Evolutionary conservation across 1,284 basidiomycete genomes (phyloP).

Genomic region (Ganoderma meredithae): DNA sequence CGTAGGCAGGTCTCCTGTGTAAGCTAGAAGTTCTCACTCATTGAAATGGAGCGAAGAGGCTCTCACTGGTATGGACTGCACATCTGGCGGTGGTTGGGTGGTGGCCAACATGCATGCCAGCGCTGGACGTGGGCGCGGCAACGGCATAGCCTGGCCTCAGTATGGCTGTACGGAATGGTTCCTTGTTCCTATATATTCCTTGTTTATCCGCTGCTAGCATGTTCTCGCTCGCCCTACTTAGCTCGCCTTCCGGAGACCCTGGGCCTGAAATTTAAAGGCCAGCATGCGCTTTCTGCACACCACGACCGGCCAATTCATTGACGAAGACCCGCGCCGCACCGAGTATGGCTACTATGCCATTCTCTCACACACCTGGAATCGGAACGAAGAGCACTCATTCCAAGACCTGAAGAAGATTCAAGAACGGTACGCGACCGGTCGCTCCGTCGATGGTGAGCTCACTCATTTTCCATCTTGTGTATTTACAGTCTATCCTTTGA

Average conservation of each 20-base stretch:
- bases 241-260: too few species aligned
- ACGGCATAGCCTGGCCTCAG: too few species aligned
- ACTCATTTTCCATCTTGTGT: background rate
- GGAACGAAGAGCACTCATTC: background rate
- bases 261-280: too few species aligned
- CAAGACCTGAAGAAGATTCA: background rate
- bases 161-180: too few species aligned
- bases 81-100: too few species aligned
- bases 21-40: background rate
- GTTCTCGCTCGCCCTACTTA: too few species aligned
- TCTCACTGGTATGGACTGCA: background rate
- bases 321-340: background rate
- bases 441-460: too few species aligned
- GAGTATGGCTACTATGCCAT: slow-evolving; percentile 3
- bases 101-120: too few species aligned
- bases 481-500: too few species aligned
- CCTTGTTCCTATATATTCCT: too few species aligned
- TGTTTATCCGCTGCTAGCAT: too few species aligned
- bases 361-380: slow-evolving; percentile 1
- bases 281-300: background rate
- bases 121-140: too few species aligned
- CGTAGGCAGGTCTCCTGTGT: background rate
- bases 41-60: background rate
- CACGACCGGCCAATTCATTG: background rate
- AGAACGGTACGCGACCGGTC: background rate